These are phyloP conservation scores for Trypanosoma platydactyli DNA, from an alignment of 208 protist species.

Conservation along the genomic window DNA sequence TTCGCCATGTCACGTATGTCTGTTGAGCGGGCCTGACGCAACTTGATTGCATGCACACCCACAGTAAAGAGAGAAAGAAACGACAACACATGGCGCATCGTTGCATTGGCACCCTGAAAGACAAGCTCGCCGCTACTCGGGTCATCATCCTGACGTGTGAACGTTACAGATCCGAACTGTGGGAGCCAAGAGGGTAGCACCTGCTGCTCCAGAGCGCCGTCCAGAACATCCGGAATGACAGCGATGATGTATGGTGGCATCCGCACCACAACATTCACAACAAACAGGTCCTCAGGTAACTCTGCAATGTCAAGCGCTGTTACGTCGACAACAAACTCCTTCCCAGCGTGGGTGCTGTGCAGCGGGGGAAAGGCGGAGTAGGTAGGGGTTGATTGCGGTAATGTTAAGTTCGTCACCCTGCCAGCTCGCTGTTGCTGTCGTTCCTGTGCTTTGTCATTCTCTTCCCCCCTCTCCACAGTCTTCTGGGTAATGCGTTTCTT, in stretches of 20 bases:
- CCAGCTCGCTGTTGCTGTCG: too few relatives aligned
- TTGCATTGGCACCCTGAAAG: conserved; percentile 77
- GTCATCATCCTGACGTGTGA: conserved; percentile 75
- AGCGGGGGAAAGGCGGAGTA: conserved; percentile 67
- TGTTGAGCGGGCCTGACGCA: conserved; percentile 75
- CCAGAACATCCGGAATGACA: conserved; percentile 81
- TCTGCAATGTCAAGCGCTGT: conserved; percentile 45
- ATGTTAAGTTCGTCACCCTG: neutral
- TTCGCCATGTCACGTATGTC: conserved; percentile 84
- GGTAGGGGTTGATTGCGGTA: conserved; percentile 4
- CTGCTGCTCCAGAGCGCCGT: conserved; percentile 53
- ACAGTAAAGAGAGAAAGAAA: conserved; percentile 87
- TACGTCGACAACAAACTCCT: conserved; percentile 53
- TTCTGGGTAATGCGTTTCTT: neutral
- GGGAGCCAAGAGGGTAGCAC: conserved; percentile 75
- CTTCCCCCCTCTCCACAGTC: neutral
- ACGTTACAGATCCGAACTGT: conserved; percentile 78
- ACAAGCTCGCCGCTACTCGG: conserved; percentile 74
- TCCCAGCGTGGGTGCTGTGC: conserved; percentile 35
- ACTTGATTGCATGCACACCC: conserved; percentile 48
- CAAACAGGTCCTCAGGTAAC: conserved; percentile 62
- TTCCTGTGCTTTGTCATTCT: conserved; percentile 21
- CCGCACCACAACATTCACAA: conserved; percentile 67
- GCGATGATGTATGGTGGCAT: conserved; percentile 53
- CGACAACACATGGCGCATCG: conserved; percentile 61